Percentiles rank a stretch among this genome's conserved stretches.
These are phyloP conservation scores for Salicornia ramosissima DNA, from an alignment of 148 eudicot genomes.

Conservation along the genomic window DNA sequence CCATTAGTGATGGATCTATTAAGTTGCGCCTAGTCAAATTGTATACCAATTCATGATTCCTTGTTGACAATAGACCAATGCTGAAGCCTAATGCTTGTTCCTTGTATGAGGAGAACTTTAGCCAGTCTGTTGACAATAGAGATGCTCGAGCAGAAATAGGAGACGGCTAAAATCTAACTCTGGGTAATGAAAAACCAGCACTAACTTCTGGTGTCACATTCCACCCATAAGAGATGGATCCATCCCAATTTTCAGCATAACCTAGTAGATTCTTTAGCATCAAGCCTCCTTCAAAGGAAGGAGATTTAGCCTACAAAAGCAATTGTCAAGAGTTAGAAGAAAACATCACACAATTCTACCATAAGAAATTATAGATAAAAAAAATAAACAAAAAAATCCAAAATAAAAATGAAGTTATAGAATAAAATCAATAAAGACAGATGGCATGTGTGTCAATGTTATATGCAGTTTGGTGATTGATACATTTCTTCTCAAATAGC, in stretches of 20 bases:
- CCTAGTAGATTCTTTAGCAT: constrained; percentile 77
- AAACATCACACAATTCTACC: constrained; percentile 2
- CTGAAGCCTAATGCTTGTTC: constrained; percentile 57
- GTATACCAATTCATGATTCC: no score
- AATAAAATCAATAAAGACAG: background rate
- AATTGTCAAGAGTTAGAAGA: constrained; percentile 13
- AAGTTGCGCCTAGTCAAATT: no score
- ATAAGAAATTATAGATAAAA: constrained; percentile 6
- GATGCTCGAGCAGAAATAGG: constrained; percentile 72
- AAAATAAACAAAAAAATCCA: background rate
- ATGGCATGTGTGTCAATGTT: background rate
- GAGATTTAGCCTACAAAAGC: constrained; percentile 67
- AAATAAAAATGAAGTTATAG: background rate
- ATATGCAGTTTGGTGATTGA: background rate
- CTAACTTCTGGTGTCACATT: constrained; percentile 73
- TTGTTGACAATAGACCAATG: no score
- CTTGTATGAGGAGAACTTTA: constrained; percentile 70
- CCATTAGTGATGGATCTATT: no score
- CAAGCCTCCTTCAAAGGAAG: constrained; percentile 69
- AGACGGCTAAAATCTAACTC: constrained; percentile 38
- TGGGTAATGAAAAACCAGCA: constrained; percentile 70
- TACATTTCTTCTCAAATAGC: background rate
- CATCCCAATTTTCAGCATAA: constrained; percentile 80
- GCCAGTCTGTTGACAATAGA: constrained; percentile 83
- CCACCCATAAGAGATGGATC: constrained; percentile 70